phyloP scores from a whole-genome alignment of 257 asterid species.

The Nicotiana tomentosiformis region DNA sequence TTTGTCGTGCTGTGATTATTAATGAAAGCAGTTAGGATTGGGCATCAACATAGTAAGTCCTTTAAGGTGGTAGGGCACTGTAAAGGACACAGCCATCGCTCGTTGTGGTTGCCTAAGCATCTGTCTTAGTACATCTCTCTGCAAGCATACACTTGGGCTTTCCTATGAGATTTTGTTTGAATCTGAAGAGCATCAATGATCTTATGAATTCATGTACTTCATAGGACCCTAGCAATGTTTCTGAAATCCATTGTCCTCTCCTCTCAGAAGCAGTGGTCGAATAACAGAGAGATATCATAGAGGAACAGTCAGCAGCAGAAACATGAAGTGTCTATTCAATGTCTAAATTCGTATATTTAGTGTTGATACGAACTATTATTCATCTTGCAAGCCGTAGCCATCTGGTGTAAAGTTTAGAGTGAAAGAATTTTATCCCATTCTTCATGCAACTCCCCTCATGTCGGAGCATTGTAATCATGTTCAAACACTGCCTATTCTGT shows the following conservation, averaged over 20 bases:
- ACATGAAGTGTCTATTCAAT: not conserved
- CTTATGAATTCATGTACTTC: not conserved
- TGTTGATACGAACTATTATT: not conserved
- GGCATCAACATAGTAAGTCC: not conserved
- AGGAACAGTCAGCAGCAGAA: not conserved
- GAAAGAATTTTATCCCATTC: not conserved
- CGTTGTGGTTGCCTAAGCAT: not conserved
- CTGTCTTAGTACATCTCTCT: not conserved
- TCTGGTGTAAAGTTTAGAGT: not conserved
- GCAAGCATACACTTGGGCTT: not conserved
- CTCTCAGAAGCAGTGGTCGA: not conserved
- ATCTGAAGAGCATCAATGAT: not conserved
- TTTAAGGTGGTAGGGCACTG: not conserved
- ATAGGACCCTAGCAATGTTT: not conserved
- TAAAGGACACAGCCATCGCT: not conserved
- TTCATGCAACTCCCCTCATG: not conserved
- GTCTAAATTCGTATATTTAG: not conserved
- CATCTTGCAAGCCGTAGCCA: not conserved
- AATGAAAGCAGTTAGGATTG: not conserved
- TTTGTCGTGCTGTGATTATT: not conserved
- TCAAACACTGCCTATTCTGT: not conserved
- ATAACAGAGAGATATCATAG: not conserved
- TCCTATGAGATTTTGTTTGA: not conserved
- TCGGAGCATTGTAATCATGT: not conserved
- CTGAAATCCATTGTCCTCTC: slow-evolving; percentile 1